Base-by-base conservation (phyloP, 306 rosid species). In the Cucurbita moschata region DNA sequence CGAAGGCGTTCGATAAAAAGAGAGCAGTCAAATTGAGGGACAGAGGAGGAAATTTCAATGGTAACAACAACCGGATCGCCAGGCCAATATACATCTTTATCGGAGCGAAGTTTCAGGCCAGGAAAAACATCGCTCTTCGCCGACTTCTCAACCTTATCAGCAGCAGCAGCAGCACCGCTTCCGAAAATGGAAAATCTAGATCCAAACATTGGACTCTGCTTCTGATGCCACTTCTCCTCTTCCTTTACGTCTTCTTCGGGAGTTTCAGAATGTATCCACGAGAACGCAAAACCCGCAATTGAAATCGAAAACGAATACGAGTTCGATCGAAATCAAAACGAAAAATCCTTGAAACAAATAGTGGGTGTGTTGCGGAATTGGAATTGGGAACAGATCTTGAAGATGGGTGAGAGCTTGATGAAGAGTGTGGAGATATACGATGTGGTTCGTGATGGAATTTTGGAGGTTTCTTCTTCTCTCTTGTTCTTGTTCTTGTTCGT, bases 61-160 rank as follows among this genome's bases (percentile, higher is more conserved):
- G 92, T 89, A 57, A 91, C 77, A 50, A 89, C 63, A 50, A 95
- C 83, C 14, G 88, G 90, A 82, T 95, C 99, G 75, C 96, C 99
- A 23, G 99, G 96, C 62, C 96, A 64, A 63, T 95, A 95, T 35
- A 95, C 96, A 43, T 86, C 92, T 71, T 79, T 88, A 74, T 95
- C 97, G 6, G 91, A 79, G 40, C 86, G 91, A 52, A 95, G 78
- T 78, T 91, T 91, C 62, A 95, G 67, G 71, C 83, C 74, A 4
- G 92, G 91, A 35, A 66, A 38, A 39, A 80, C 50, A 18, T 82
- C 83, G 46, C 77, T 68, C 73, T 74, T 79, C 1, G 71, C 19
- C 10, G 87, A 38, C 70, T 60, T 71, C 21, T 81, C 77, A 44
- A 15, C 73, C 56, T 52, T 49, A 64, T 62, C 53, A 30, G 52